Evolutionary conservation across 345 rosid genomes (phyloP).

Genomic region (Lepidium didymum): DNA sequence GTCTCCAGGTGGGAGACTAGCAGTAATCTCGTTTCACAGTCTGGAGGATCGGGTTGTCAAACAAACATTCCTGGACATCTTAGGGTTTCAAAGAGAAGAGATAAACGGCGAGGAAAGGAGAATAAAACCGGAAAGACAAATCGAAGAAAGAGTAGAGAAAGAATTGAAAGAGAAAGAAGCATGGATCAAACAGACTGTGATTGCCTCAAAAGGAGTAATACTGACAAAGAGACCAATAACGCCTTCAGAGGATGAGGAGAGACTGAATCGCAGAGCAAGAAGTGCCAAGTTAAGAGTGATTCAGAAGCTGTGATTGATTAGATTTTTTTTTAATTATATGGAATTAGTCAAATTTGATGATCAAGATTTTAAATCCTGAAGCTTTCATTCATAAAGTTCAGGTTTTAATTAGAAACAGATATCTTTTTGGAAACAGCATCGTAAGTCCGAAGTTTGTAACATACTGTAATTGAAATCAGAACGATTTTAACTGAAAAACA

Average conservation of each 20-base stretch:
- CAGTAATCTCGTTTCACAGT: constrained; percentile 92
- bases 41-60: constrained; percentile 91
- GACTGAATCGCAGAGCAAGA: constrained; percentile 59
- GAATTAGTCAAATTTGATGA: not conserved
- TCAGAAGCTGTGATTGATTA: constrained; percentile 34
- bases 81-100: constrained; percentile 29
- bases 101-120: constrained; percentile 11
- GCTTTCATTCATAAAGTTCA: not conserved
- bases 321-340: not conserved
- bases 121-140: constrained; percentile 14
- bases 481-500: not conserved
- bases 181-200: constrained; percentile 61
- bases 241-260: constrained; percentile 79
- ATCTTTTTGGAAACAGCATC: too few species aligned
- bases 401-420: not conserved
- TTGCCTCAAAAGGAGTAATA: constrained; percentile 56
- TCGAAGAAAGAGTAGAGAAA: constrained; percentile 7
- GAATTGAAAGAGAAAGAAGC: constrained; percentile 30
- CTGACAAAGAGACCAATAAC: constrained; percentile 90
- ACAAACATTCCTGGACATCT: constrained; percentile 73
- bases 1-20: constrained; percentile 84
- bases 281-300: constrained; percentile 93
- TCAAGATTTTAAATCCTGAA: not conserved
- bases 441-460: too few species aligned
- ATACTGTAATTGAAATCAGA: not conserved